Percentiles rank a stretch among this genome's conserved stretches.
phyloP scores from a whole-genome alignment of 345 rosid genomes.

The Limnanthes douglasii region DNA sequence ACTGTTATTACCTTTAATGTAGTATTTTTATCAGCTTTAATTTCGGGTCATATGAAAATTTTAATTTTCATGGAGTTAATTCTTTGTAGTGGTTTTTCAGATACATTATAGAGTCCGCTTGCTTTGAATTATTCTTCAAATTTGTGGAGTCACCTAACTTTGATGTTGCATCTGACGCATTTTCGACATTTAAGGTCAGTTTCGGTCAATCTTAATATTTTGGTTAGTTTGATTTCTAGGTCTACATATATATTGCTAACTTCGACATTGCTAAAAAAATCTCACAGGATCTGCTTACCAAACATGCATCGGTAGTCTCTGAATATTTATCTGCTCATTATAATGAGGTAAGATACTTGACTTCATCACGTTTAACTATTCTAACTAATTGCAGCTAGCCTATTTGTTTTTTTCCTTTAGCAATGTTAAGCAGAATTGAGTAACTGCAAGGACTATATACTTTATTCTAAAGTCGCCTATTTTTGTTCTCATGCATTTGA shows the following conservation, averaged over 20 bases:
- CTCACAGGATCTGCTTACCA: slow-evolving; percentile 81
- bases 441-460: background rate
- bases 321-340: slow-evolving; percentile 70
- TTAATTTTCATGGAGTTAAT: slow-evolving; percentile 17
- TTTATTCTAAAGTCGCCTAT: no score
- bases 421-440: background rate
- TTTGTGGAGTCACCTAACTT: slow-evolving; percentile 87
- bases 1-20: slow-evolving; percentile 4
- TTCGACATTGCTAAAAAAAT: slow-evolving; percentile 3
- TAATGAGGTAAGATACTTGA: slow-evolving; percentile 56
- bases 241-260: background rate
- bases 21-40: background rate
- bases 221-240: slow-evolving; percentile 3
- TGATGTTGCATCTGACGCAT: slow-evolving; percentile 96
- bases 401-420: no score
- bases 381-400: background rate
- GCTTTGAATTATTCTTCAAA: slow-evolving; percentile 91
- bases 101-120: slow-evolving; percentile 83
- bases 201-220: slow-evolving; percentile 4
- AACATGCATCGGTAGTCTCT: slow-evolving; percentile 61
- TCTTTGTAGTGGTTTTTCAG: slow-evolving; percentile 61
- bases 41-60: slow-evolving; percentile 3
- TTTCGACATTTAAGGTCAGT: slow-evolving; percentile 91
- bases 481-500: background rate
- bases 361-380: background rate